These are phyloP conservation scores for Cercospora brassicicola DNA, from an alignment of 2,329 filamentous ascomycete genomes.

Conservation along the genomic window DNA sequence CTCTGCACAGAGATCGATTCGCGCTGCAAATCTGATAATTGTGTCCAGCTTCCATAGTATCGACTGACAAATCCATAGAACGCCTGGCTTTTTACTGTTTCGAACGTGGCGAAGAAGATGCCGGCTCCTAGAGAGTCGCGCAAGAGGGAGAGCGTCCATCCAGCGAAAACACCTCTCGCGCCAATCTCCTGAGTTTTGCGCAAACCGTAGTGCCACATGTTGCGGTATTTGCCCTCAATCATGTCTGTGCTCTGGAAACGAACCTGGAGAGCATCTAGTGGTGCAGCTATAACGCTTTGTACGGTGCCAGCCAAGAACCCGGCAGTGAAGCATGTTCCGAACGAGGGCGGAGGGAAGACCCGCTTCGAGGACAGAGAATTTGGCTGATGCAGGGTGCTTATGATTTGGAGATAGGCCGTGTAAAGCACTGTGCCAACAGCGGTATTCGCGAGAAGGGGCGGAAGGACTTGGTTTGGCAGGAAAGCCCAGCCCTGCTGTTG, in stretches of 20 bases:
- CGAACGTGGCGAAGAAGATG: conserved; percentile 73
- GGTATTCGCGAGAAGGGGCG: conserved; percentile 72
- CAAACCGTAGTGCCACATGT: conserved; percentile 66
- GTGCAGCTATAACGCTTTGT: conserved; percentile 71
- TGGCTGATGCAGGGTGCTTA: conserved; percentile 66
- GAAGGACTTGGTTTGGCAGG: conserved; percentile 73
- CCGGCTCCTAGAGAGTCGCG: conserved; percentile 71
- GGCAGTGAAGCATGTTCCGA: conserved; percentile 65
- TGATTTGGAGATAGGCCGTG: conserved; percentile 70
- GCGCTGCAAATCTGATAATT: conserved; percentile 38
- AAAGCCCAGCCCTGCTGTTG: conserved; percentile 71
- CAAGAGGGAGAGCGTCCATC: conserved; percentile 66
- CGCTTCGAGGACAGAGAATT: conserved; percentile 61
- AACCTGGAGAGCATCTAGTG: conserved; percentile 72
- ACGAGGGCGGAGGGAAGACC: conserved; percentile 68
- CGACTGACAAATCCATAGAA: conserved; percentile 70
- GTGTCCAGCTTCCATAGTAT: conserved; percentile 59
- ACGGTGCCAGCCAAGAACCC: conserved; percentile 68
- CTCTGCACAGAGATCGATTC: conserved; percentile 35
- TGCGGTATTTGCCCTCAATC: conserved; percentile 60
- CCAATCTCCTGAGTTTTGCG: conserved; percentile 72
- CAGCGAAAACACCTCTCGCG: conserved; percentile 69
- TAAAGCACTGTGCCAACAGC: conserved; percentile 73
- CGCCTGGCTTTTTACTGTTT: conserved; percentile 71
- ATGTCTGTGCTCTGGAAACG: conserved; percentile 66